These are phyloP conservation scores for Zostera marina DNA, from an alignment of 116 monocot genomes.

Conservation along the genomic window DNA sequence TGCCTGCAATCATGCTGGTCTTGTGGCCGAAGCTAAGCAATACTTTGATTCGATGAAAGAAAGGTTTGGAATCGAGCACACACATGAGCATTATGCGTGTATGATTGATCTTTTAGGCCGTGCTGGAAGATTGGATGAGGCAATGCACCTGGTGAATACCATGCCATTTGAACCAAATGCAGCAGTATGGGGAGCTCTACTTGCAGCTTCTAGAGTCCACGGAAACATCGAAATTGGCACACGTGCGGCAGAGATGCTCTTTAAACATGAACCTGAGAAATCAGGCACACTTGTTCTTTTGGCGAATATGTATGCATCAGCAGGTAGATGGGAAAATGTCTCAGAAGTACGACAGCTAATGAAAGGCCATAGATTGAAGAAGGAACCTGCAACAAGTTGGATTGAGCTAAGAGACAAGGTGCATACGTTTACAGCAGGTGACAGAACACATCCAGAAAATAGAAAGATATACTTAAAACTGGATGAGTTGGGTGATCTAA, in stretches of 20 bases:
- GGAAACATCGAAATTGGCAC: constrained; percentile 40
- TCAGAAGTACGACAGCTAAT: constrained; percentile 50
- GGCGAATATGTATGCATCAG: constrained; percentile 61
- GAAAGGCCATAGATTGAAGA: constrained; percentile 56
- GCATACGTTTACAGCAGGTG: constrained; percentile 67
- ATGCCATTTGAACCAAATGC: constrained; percentile 69
- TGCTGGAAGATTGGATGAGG: constrained; percentile 40
- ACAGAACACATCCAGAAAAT: constrained; percentile 50
- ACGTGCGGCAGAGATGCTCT: constrained; percentile 55
- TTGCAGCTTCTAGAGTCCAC: constrained; percentile 45
- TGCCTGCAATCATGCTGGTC: constrained; percentile 69
- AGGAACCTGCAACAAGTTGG: constrained; percentile 92
- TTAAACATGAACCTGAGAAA: constrained; percentile 61
- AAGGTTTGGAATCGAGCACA: constrained; percentile 31
- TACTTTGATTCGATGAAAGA: constrained; percentile 50
- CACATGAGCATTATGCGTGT: constrained; percentile 70
- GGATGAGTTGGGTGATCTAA: constrained; percentile 50
- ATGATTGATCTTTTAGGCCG: constrained; percentile 74
- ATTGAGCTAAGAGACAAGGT: constrained; percentile 62
- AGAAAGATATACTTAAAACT: constrained; percentile 62
- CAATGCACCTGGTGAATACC: constrained; percentile 39
- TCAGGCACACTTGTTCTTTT: constrained; percentile 61
- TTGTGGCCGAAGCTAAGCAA: constrained; percentile 30
- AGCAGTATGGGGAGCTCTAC: constrained; percentile 69
- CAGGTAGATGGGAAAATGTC: constrained; percentile 45